Conservation (phyloP, 106 monocot species). For the Narthecium ossifragum region DNA sequence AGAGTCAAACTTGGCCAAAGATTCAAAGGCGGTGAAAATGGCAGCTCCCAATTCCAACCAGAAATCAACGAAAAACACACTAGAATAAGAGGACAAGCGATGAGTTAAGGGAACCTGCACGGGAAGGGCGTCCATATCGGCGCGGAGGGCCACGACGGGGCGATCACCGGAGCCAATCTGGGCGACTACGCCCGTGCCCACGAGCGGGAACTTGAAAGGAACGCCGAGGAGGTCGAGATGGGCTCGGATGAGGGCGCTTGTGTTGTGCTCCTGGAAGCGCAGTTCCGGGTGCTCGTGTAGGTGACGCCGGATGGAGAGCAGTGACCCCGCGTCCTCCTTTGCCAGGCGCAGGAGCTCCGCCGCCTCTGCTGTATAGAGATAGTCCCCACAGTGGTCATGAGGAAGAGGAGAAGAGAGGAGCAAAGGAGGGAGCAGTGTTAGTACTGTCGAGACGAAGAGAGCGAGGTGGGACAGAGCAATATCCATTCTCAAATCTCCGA, state of each 20-base stretch:
- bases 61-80: not conserved
- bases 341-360: constrained; percentile 48
- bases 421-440: not conserved
- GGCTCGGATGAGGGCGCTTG: constrained; percentile 60
- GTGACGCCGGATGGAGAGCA: constrained; percentile 44
- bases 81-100: not conserved
- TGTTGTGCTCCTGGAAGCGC: constrained; percentile 68
- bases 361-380: not conserved
- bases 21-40: too few relatives aligned
- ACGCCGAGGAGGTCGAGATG: constrained; percentile 58
- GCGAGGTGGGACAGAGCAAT: too few relatives aligned
- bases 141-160: constrained; percentile 75
- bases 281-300: constrained; percentile 82
- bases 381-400: not conserved
- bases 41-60: too few relatives aligned
- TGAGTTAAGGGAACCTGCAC: constrained; percentile 29
- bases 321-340: constrained; percentile 24
- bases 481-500: too few relatives aligned
- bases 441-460: too few relatives aligned
- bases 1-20: too few relatives aligned
- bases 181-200: constrained; percentile 70
- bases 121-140: constrained; percentile 92
- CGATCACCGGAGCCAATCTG: constrained; percentile 49
- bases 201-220: constrained; percentile 51
- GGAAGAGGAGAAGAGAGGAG: constrained; percentile 5